Conservation (phyloP, 2,329 filamentous ascomycete genomes). For the Alternaria sp. region DNA sequence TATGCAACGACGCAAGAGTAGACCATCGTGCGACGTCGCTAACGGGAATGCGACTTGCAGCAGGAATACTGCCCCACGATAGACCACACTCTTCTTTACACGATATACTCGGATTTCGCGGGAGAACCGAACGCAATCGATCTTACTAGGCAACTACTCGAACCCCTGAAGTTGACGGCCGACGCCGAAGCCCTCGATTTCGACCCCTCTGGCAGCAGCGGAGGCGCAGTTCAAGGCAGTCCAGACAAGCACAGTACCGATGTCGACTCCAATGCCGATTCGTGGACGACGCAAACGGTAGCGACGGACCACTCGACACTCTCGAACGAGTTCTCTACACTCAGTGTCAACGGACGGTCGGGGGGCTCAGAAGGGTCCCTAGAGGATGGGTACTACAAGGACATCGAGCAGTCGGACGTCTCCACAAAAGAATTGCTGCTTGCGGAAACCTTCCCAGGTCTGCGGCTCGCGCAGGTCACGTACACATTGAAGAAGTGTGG, state of each 20-base stretch:
- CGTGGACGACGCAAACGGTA: conserved; percentile 50
- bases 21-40: conserved; percentile 17
- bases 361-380: conserved; percentile 29
- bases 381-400: conserved; percentile 41
- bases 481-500: conserved; percentile 71
- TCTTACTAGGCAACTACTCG: conserved; percentile 65
- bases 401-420: conserved; percentile 55
- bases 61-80: conserved; percentile 75
- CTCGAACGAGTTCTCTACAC: conserved; percentile 53
- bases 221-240: conserved; percentile 33
- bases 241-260: conserved; percentile 28
- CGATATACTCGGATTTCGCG: conserved; percentile 77
- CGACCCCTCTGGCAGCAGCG: conserved; percentile 75
- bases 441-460: conserved; percentile 71
- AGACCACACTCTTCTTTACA: conserved; percentile 77
- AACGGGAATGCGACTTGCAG: conserved; percentile 49
- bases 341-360: conserved; percentile 35
- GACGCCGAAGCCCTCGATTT: conserved; percentile 75
- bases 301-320: conserved; percentile 59
- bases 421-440: conserved; percentile 70
- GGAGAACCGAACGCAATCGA: conserved; percentile 60
- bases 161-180: conserved; percentile 70
- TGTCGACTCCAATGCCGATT: conserved; percentile 46
- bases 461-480: conserved; percentile 69
- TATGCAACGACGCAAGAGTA: conserved; percentile 15